Evolutionary conservation across 495 filamentous ascomycete genomes (phyloP).

Genomic region (Aspergillus homomorphus): DNA sequence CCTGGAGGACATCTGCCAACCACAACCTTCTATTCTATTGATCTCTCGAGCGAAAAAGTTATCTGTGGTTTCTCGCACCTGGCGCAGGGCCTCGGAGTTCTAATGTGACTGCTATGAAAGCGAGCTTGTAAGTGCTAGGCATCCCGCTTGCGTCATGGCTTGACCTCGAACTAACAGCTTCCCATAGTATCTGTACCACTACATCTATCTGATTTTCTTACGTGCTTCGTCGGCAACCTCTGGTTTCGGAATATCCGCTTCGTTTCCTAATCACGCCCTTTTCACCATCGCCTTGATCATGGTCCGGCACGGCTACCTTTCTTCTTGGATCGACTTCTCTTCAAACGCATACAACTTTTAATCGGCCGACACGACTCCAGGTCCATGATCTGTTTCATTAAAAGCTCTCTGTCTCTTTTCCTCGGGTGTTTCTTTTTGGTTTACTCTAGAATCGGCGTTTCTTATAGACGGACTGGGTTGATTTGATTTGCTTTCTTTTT

Average conservation of each 20-base stretch:
- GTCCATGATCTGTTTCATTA: conserved; percentile 31
- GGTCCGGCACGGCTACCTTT: conserved; percentile 10
- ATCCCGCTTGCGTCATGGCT: conserved; percentile 1
- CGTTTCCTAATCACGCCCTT: conserved; percentile 36
- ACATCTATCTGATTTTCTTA: conserved; percentile 17
- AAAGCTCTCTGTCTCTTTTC: conserved; percentile 31
- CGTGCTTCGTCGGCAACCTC: conserved; percentile 19
- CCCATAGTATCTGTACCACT: conserved; percentile 40
- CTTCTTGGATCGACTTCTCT: conserved; percentile 16
- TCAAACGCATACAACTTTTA: conserved; percentile 15
- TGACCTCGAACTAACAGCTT: conserved; percentile 26
- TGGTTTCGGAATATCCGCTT: conserved; percentile 29
- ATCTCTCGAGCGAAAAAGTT: conserved; percentile 25
- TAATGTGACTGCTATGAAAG: conserved; percentile 32
- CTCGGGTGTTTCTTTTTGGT: conserved; percentile 18
- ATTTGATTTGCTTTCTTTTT: conserved; percentile 29
- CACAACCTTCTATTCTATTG: conserved; percentile 25
- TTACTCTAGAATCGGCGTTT: conserved; percentile 34
- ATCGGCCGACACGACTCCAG: conserved; percentile 28
- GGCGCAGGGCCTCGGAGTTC: conserved; percentile 32
- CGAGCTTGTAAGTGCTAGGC: conserved; percentile 30
- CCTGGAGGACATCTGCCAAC: conserved; percentile 23
- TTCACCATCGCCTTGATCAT: conserved; percentile 10
- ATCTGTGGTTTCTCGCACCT: conserved; percentile 26
- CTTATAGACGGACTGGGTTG: conserved; percentile 42